Conservation (phyloP, 371 early-diverging fungal genomes). For the Mortierella sp. region DNA sequence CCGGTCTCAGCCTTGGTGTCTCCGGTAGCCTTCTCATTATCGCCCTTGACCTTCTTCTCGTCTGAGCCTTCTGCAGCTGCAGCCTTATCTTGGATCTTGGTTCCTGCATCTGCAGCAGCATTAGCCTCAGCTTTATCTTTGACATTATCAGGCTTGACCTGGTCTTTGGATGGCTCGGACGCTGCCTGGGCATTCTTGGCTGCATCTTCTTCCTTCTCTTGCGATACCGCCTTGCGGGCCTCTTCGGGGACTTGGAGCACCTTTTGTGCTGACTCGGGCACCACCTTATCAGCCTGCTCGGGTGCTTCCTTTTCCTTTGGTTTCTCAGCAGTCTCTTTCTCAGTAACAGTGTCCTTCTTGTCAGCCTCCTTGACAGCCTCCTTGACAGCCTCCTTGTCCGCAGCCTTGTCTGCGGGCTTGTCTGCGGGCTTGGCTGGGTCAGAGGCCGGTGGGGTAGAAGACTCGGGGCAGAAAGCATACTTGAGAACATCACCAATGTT, state of each 20-base stretch:
- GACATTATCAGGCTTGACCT: not conserved
- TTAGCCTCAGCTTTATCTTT: constrained; percentile 13
- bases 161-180: constrained; percentile 3
- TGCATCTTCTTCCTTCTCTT: constrained; percentile 14
- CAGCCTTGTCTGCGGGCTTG: not conserved
- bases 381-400: constrained; percentile 8
- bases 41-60: constrained; percentile 12
- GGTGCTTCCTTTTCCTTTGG: not conserved
- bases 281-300: not conserved
- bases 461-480: constrained; percentile 46
- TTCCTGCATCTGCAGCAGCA: constrained; percentile 8
- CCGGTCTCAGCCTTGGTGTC: constrained; percentile 14
- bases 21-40: constrained; percentile 20
- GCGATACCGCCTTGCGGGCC: constrained; percentile 8
- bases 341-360: constrained; percentile 10
- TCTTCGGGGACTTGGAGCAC: constrained; percentile 25
- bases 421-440: not conserved
- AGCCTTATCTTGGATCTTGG: constrained; percentile 10
- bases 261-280: constrained; percentile 19
- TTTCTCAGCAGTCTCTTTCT: not conserved
- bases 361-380: constrained; percentile 6
- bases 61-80: not conserved
- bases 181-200: constrained; percentile 8
- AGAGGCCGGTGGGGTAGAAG: not conserved
- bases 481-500: constrained; percentile 47